These are phyloP conservation scores for Leptomonas seymouri DNA, from an alignment of 208 protist genomes.

Conservation along the genomic window DNA sequence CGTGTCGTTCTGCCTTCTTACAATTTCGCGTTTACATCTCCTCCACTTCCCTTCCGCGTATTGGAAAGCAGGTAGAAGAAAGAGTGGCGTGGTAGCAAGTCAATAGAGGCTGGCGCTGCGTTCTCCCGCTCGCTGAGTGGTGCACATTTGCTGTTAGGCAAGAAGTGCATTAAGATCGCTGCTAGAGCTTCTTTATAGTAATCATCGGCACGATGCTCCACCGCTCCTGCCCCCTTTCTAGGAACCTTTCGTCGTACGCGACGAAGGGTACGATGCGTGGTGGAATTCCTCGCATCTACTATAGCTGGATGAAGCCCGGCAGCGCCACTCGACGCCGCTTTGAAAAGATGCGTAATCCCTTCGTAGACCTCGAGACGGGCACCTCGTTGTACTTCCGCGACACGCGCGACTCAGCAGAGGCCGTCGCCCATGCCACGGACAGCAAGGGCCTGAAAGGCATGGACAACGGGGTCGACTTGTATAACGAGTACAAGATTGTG, in stretches of 20 bases:
- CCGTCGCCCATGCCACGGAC: constrained; percentile 85
- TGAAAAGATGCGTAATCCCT: constrained; percentile 95
- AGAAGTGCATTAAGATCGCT: too few species aligned
- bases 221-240: constrained; percentile 36
- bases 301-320: constrained; percentile 92
- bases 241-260: constrained; percentile 89
- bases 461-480: constrained; percentile 91
- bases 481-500: constrained; percentile 94
- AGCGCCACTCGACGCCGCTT: constrained; percentile 91
- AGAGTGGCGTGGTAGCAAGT: too few species aligned
- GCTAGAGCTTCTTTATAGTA: too few species aligned
- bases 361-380: constrained; percentile 91
- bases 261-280: constrained; percentile 92
- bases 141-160: background rate
- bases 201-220: constrained; percentile 49
- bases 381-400: constrained; percentile 93
- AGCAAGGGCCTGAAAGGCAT: constrained; percentile 92
- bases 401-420: constrained; percentile 87
- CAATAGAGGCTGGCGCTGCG: too few species aligned
- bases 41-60: too few species aligned
- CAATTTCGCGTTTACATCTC: too few species aligned
- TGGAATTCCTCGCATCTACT: constrained; percentile 93
- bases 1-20: too few species aligned
- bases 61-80: too few species aligned
- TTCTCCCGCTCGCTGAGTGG: background rate